Evolutionary conservation across 345 rosid species (phyloP).

Genomic region (Gossypium raimondii): DNA sequence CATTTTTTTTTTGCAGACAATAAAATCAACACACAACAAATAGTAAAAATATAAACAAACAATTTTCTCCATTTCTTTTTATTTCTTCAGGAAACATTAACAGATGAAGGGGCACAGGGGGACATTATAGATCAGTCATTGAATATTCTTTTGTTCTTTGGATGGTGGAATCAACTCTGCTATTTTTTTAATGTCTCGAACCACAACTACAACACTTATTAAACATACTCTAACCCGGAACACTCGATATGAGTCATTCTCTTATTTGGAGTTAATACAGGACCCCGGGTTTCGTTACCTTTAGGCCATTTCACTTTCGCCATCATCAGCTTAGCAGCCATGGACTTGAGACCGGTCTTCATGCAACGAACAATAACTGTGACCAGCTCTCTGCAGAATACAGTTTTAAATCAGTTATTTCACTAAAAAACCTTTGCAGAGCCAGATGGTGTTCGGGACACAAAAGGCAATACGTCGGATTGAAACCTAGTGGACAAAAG

Average conservation of each 20-base stretch:
- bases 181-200: not conserved
- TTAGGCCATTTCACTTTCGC: conserved; percentile 49
- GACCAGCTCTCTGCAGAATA: conserved; percentile 53
- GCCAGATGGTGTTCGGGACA: not conserved
- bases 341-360: conserved; percentile 49
- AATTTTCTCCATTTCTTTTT: not conserved
- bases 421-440: not conserved
- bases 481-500: not conserved
- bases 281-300: conserved; percentile 62
- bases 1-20: not conserved
- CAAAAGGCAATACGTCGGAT: not conserved
- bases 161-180: not conserved
- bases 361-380: conserved; percentile 42
- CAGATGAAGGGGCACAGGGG: not conserved
- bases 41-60: not conserved
- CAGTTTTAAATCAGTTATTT: not conserved
- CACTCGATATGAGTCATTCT: conserved; percentile 43
- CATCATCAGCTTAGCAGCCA: conserved; percentile 50
- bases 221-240: conserved; percentile 55
- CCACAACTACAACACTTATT: conserved; percentile 6
- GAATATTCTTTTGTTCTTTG: not conserved
- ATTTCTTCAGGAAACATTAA: not conserved
- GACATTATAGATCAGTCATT: not conserved
- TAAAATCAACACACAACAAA: not conserved
- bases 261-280: conserved; percentile 52